Evolutionary conservation across 176 grass and related monocot genomes (phyloP), one percentile per base, ranked within the genome.

Genomic region (Lolium rigidum): DNA sequence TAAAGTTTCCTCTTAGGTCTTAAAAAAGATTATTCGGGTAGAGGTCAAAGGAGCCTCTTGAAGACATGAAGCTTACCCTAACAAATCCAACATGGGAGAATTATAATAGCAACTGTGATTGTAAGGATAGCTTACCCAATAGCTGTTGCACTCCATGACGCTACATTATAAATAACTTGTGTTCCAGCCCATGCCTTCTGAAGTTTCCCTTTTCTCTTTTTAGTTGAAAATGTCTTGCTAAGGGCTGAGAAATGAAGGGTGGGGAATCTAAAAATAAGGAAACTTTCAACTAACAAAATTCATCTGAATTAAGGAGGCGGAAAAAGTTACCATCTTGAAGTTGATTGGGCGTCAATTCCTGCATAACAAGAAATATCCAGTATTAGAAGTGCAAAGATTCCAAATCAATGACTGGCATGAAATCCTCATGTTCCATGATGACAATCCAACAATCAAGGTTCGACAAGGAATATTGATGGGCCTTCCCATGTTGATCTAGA

Each of bases 331-430:
- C 96, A 89, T 95, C 86, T 87, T 98, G 96, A 69, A 98, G 89
- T 92, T 98, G 88, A 86, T 87, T 90, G 41, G 96, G 96, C 10
- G 91, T 98, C 89, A 98, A 88, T 62, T 98, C 96, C 96, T 98
- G 91, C 74, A 92, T 59, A 84, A 93, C 14, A 88, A 80, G 5
- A 80, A 82, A 76, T 66, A 79, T 61, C 28, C 10, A 43, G 61
- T 21, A 84, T 87, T 21, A 91, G 61, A 83, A 81, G 7, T 16
- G 31, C 1, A 21, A 76, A 50, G 5, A 57, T 80, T 79, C 0
- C 38, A 90, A 81, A 77, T 48, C 18, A 68, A 51, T 12, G 17
- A 75, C 68, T 4, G 12, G 44, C 59, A 84, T 50, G 15, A 43
- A 59, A 60, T 65, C 1, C 25, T 65, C 18, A 28, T 28, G 1